Base-by-base conservation (phyloP, 2,329 filamentous ascomycete species). In the Mollisia scopiformis region DNA sequence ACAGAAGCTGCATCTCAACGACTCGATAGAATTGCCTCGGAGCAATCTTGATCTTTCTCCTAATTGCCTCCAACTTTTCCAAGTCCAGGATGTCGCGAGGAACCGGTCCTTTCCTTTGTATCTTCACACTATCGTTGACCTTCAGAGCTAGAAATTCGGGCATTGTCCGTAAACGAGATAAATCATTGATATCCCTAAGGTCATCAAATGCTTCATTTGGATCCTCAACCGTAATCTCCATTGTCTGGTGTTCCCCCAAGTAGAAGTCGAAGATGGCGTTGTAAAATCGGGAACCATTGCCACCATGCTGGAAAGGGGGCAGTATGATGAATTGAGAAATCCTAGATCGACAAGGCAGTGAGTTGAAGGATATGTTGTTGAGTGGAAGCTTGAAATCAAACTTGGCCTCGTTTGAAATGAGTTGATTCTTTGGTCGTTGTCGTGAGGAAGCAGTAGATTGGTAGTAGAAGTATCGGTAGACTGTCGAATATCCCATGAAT, bases 241-340 rank as follows among this genome's bases (percentile, higher is more conserved):
- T 82, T 7, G 93, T 89, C 62, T 88, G 87, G 0, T 84, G 75
- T 59, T 90, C 84, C 33, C 85, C 80, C 60, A 90, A 82, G 65
- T 91, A 90, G 67, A 87, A 78, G 7, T 83, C 77, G 71, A 92
- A 94, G 67, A 98, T 91, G 52, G 87, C 82, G 62, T 87, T 86
- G 80, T 98, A 99, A 39, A 99, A 85, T 21, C 59, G 56, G 13
- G 66, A 66, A 2, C 66, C 95, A 53, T 94, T 88, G 16, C 93
- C 93, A 63, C 87, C 85, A 63, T 85, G 83, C 73, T 97, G 93
- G 75, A 92, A 96, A 6, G 92, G 90, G 2, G 93, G 93, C 11
- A 99, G 81, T 64, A 99, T 88, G 62, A 99, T 73, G 75, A 98
- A 98, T 74, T 99, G 95, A 0, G 94, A 96, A 66, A 99, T 91